A percentile compares a stretch with the other conserved stretches of the same genome.
phyloP scores from a whole-genome alignment of 1,139 yeast species.

The Pichia sp. region DNA sequence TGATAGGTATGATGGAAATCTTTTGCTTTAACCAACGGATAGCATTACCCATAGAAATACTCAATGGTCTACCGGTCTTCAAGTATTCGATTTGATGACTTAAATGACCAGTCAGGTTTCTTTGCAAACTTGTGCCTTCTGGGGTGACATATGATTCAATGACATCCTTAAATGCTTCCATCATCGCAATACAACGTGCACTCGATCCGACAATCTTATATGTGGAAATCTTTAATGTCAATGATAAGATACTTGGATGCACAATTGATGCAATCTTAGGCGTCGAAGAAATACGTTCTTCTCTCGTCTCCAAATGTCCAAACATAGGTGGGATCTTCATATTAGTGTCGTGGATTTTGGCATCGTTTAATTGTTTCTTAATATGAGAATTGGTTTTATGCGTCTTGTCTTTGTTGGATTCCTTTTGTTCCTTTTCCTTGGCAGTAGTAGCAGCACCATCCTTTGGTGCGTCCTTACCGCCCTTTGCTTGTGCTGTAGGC shows the following conservation, averaged over 20 bases:
- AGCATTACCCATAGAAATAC: conserved; percentile 97
- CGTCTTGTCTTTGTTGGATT: conserved; percentile 23
- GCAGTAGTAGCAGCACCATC: neutral
- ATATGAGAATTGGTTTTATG: conserved; percentile 46
- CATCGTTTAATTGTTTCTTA: conserved; percentile 55
- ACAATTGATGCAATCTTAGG: conserved; percentile 66
- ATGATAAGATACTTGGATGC: conserved; percentile 80
- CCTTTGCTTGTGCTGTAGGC: conserved; percentile 24
- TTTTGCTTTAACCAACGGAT: conserved; percentile 97
- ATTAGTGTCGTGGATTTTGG: conserved; percentile 45
- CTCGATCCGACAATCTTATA: conserved; percentile 90
- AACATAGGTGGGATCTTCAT: conserved; percentile 63
- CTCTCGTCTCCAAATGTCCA: conserved; percentile 84
- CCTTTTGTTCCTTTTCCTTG: too few species aligned
- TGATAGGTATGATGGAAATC: conserved; percentile 75
- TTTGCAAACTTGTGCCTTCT: conserved; percentile 74
- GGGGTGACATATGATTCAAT: conserved; percentile 85
- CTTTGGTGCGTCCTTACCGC: conserved; percentile 33
- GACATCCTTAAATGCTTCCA: conserved; percentile 79
- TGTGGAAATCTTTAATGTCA: conserved; percentile 79
- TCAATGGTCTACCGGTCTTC: conserved; percentile 87
- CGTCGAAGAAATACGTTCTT: conserved; percentile 69
- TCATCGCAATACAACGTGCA: conserved; percentile 81
- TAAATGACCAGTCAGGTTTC: conserved; percentile 86
- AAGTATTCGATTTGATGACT: conserved; percentile 95